These are phyloP conservation scores for Neopestalotiopsis sp. DNA, from an alignment of 2,329 filamentous ascomycete species.

Conservation along the genomic window DNA sequence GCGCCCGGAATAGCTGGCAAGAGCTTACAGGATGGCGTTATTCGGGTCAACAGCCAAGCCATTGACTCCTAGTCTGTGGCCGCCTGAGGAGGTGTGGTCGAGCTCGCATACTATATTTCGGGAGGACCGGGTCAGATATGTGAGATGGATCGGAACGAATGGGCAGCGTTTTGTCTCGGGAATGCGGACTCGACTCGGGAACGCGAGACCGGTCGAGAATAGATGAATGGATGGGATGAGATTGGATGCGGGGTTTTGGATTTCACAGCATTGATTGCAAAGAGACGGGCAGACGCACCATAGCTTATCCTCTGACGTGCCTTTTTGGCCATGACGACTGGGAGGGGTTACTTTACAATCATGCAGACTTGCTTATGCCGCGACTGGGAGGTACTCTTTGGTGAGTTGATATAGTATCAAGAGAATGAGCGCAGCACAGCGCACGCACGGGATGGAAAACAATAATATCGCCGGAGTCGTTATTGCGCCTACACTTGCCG, in stretches of 20 bases:
- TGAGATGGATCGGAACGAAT: constrained; percentile 5
- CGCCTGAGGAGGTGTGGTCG: constrained; percentile 66
- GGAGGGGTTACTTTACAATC: constrained; percentile 16
- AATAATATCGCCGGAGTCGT: constrained; percentile 1
- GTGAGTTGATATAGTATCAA: neutral
- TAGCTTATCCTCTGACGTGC: constrained; percentile 70
- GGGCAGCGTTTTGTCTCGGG: constrained; percentile 8
- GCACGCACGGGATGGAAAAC: neutral
- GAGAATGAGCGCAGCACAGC: neutral
- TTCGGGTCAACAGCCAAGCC: constrained; percentile 85
- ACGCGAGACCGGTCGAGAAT: neutral
- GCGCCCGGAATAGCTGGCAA: constrained; percentile 17
- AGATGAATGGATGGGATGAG: constrained; percentile 2
- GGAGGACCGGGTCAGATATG: constrained; percentile 19
- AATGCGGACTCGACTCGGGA: neutral
- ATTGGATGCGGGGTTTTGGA: constrained; percentile 31
- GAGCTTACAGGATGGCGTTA: constrained; percentile 81
- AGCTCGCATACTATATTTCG: constrained; percentile 59
- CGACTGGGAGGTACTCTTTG: neutral
- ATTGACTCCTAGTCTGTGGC: constrained; percentile 93
- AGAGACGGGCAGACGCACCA: constrained; percentile 48
- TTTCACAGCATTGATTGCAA: neutral
- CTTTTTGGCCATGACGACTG: constrained; percentile 63
- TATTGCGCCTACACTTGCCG: neutral
- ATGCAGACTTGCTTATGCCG: constrained; percentile 13